Percentiles rank a stretch among this genome's conserved stretches.
Conservation (phyloP, 2,329 filamentous ascomycete species). For the Thermochaetoides dissita region DNA sequence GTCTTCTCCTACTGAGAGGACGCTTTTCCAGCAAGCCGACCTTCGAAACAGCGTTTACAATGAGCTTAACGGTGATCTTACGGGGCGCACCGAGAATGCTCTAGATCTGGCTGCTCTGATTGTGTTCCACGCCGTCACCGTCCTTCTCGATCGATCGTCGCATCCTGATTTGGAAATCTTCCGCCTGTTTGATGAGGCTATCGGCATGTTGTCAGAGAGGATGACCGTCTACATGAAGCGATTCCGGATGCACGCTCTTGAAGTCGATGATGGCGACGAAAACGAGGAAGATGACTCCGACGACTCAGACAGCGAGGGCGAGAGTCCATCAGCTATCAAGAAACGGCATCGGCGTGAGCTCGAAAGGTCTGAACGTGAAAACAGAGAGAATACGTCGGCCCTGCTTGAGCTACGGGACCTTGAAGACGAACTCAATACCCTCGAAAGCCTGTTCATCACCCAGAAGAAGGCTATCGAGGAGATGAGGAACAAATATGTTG, state of each 20-base stretch:
- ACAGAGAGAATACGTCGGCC: conserved; percentile 48
- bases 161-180: conserved; percentile 50
- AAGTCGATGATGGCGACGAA: conserved; percentile 18
- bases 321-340: conserved; percentile 29
- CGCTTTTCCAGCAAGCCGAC: conserved; percentile 45
- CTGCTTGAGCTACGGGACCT: conserved; percentile 50
- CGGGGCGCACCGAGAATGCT: conserved; percentile 46
- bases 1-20: conserved; percentile 39
- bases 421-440: conserved; percentile 46
- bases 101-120: conserved; percentile 49
- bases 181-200: conserved; percentile 52
- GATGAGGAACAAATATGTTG: conserved; percentile 31
- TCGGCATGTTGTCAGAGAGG: conserved; percentile 47
- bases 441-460: conserved; percentile 42
- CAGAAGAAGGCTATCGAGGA: conserved; percentile 36
- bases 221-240: conserved; percentile 48
- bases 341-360: conserved; percentile 27
- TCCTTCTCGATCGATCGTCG: conserved; percentile 43
- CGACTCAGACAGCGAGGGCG: conserved; percentile 17
- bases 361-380: conserved; percentile 37
- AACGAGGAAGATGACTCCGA: conserved; percentile 24
- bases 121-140: conserved; percentile 46
- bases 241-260: conserved; percentile 44
- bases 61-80: conserved; percentile 50
- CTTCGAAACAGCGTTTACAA: conserved; percentile 51